Evolutionary conservation across 192 early-diverging fungal species (phyloP).

Genomic region (Coemansia sp.): DNA sequence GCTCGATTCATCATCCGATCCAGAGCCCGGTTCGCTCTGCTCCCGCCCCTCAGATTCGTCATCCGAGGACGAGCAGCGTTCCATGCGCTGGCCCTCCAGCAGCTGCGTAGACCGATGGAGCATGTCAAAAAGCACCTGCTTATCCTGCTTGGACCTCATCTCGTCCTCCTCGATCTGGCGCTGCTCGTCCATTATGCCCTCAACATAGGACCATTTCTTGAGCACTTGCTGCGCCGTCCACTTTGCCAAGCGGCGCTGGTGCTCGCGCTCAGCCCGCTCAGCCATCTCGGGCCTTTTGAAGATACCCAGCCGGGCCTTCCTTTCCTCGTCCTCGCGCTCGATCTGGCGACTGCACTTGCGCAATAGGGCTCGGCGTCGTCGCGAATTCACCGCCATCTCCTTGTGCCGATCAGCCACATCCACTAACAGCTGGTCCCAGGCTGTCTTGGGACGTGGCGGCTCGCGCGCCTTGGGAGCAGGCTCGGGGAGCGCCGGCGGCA

Average conservation of each 20-base stretch:
- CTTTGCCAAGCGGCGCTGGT: slow-evolving; percentile 57
- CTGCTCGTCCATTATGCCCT: slow-evolving; percentile 59
- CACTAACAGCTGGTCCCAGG: slow-evolving; percentile 31
- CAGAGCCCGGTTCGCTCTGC: neutral
- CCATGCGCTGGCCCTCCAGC: slow-evolving; percentile 57
- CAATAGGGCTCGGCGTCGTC: slow-evolving; percentile 12
- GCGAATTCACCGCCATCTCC: slow-evolving; percentile 6
- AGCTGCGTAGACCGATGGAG: slow-evolving; percentile 71
- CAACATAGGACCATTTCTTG: slow-evolving; percentile 70
- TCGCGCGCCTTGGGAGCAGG: slow-evolving; percentile 17
- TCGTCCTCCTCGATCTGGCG: slow-evolving; percentile 61
- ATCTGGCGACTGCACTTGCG: slow-evolving; percentile 30
- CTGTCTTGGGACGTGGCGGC: slow-evolving; percentile 12
- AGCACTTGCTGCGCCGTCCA: slow-evolving; percentile 64
- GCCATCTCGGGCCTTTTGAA: slow-evolving; percentile 18
- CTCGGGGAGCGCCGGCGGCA: slow-evolving; percentile 28
- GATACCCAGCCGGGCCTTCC: slow-evolving; percentile 25
- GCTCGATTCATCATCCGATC: neutral
- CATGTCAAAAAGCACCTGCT: slow-evolving; percentile 67
- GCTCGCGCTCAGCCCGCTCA: slow-evolving; percentile 23
- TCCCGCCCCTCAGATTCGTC: neutral
- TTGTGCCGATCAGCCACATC: slow-evolving; percentile 30
- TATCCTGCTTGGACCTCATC: slow-evolving; percentile 59
- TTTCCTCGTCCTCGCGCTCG: slow-evolving; percentile 20
- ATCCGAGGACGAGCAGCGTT: neutral